Conservation (phyloP, 352 stramenopile species). For the Paralagenidium karlingii region DNA sequence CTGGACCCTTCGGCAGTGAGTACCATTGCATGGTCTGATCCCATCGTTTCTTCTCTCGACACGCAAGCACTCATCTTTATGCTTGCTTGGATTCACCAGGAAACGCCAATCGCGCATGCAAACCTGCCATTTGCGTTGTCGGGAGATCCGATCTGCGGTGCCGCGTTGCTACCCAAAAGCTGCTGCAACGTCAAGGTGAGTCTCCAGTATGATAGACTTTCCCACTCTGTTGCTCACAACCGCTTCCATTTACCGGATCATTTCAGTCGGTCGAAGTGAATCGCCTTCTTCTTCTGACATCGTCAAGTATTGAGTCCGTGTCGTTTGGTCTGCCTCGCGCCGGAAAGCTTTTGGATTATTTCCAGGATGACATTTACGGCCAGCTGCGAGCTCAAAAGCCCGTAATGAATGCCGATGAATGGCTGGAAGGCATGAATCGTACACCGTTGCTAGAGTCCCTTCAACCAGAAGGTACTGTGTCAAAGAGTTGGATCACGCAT, state of each 20-base stretch:
- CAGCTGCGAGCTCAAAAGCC: conserved; percentile 16
- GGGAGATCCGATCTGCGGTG: conserved; percentile 37
- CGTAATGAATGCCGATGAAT: conserved; percentile 19
- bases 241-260: no score
- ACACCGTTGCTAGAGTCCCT: conserved; percentile 38
- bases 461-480: conserved; percentile 23
- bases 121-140: conserved; percentile 54
- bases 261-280: conserved; percentile 54
- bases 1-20: no score
- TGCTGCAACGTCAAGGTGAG: conserved; percentile 57
- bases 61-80: no score
- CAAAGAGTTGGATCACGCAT: neutral
- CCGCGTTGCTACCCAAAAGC: conserved; percentile 43
- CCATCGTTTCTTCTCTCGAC: no score
- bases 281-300: conserved; percentile 43
- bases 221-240: no score
- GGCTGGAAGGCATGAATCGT: conserved; percentile 33
- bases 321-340: conserved; percentile 57
- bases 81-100: conserved; percentile 28
- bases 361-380: conserved; percentile 70
- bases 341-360: conserved; percentile 53
- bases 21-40: no score
- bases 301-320: conserved; percentile 29
- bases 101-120: conserved; percentile 20
- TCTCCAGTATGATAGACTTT: no score